phyloP scores from a whole-genome alignment of 164 flowering plant species.

The Dillenia turbinata region DNA sequence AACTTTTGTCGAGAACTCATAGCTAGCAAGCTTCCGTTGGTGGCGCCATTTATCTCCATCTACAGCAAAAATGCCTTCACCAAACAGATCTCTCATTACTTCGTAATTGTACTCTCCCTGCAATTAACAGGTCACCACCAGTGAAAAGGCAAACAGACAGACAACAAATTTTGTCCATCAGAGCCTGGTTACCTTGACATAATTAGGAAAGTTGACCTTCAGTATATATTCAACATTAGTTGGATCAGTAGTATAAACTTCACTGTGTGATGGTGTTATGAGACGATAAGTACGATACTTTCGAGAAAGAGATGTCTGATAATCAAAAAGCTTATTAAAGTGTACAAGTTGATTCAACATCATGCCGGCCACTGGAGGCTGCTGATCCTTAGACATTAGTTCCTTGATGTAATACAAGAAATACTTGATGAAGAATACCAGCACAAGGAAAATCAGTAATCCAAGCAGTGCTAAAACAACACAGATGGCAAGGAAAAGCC shows the following conservation, averaged over 20 bases:
- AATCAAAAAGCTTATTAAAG: conserved; percentile 34
- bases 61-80: conserved; percentile 51
- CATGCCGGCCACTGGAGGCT: conserved; percentile 34
- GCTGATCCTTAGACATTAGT: conserved; percentile 1
- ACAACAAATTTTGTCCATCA: neutral
- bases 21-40: conserved; percentile 40
- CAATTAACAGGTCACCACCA: neutral
- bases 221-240: conserved; percentile 38
- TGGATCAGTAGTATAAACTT: conserved; percentile 37
- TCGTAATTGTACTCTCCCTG: conserved; percentile 28
- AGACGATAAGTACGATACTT: conserved; percentile 27
- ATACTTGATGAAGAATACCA: too few relatives aligned
- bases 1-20: conserved; percentile 38
- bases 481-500: too few relatives aligned
- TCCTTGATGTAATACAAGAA: too few relatives aligned
- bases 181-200: conserved; percentile 22
- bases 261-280: conserved; percentile 22
- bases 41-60: conserved; percentile 53
- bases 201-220: conserved; percentile 37
- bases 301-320: conserved; percentile 21
- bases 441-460: too few relatives aligned
- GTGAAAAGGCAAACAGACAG: neutral
- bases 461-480: too few relatives aligned
- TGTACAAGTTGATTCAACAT: conserved; percentile 25
- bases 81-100: conserved; percentile 36